Evolutionary conservation across 148 eudicot genomes (phyloP), one percentile per base, ranked within the genome.

Genomic region (Persicaria maculosa): DNA sequence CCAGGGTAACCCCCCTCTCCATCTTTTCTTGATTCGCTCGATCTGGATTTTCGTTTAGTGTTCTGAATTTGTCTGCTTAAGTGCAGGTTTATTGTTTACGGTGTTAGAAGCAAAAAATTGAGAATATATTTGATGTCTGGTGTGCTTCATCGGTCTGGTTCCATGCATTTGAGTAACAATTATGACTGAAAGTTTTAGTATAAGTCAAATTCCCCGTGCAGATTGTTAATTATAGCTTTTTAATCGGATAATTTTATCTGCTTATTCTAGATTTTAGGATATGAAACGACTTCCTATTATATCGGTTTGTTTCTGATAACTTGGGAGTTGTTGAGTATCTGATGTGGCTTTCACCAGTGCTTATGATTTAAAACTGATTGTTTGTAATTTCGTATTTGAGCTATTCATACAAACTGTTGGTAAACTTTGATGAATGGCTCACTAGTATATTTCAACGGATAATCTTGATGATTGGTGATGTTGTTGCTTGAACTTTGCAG

Each of bases 1-100:
- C 93, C 16, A 81, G 91, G 97, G 98, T 93, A 74, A 46, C 9
- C 16, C n/a, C 36, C 12, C n/a, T 25, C 40, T 50, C 5, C 50
- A 44, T n/a, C 44, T 61, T 31, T 31, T 15, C 55, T 9, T 19
- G 53, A 55, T 71, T 59, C 36, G 14, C 9, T 6, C 4, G 16
- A 73, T 8, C 22, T 36, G 31, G 12, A 3, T 14, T 43, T 61
- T 25, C 69, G 1, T 45, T 44, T 59, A 10, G 8, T 22, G 46
- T 72, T 58, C 44, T 22, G 45, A 10, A 43, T 36, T 36, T 36
- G 47, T 36, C 45, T 5, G 46, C 43, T 43, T 40, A 9, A 40
- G 70, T 65, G 1, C 47, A 22, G 47, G 14, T 65, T 65, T 45
- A 65, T 65, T 65, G 69, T 40, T 40, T 40, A 65, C 17, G 69